Conservation (phyloP, 768 basidiomycete genomes). For the Calvatia gigantea region DNA sequence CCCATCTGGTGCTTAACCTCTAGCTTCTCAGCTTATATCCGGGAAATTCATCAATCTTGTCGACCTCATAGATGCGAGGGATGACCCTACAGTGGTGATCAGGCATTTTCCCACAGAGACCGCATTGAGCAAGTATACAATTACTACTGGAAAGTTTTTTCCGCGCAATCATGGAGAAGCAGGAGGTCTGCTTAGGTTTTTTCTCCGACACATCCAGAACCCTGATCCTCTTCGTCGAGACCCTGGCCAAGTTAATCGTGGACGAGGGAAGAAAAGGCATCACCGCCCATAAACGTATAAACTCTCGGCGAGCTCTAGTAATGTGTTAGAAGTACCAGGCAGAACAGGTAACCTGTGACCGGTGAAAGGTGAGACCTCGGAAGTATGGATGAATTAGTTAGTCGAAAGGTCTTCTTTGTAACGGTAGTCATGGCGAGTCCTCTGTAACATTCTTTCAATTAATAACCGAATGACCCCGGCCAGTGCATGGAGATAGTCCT, state of each 20-base stretch:
- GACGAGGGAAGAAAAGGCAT: neutral
- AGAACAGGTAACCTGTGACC: too few relatives aligned
- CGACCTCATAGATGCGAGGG: slow-evolving; percentile 28
- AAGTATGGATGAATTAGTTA: too few relatives aligned
- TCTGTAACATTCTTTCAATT: too few relatives aligned
- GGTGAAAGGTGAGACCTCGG: too few relatives aligned
- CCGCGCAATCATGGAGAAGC: slow-evolving; percentile 27
- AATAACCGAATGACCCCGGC: too few relatives aligned
- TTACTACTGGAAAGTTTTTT: slow-evolving; percentile 23
- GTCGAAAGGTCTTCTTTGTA: too few relatives aligned
- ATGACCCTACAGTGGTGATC: slow-evolving; percentile 6
- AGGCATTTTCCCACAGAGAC: slow-evolving; percentile 22
- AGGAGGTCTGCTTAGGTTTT: slow-evolving; percentile 26
- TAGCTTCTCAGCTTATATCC: slow-evolving; percentile 21
- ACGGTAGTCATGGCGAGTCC: too few relatives aligned
- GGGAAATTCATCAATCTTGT: slow-evolving; percentile 35
- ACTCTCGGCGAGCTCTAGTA: too few relatives aligned
- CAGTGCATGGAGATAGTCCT: too few relatives aligned
- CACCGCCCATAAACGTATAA: neutral
- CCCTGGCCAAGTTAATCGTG: neutral
- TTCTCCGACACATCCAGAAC: slow-evolving; percentile 27
- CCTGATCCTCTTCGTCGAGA: slow-evolving; percentile 4
- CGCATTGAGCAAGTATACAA: slow-evolving; percentile 30
- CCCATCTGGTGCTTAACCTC: neutral
- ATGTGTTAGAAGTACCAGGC: too few relatives aligned